phyloP scores from a whole-genome alignment of 106 monocot species.

The Dendrobium chrysotoxum region DNA sequence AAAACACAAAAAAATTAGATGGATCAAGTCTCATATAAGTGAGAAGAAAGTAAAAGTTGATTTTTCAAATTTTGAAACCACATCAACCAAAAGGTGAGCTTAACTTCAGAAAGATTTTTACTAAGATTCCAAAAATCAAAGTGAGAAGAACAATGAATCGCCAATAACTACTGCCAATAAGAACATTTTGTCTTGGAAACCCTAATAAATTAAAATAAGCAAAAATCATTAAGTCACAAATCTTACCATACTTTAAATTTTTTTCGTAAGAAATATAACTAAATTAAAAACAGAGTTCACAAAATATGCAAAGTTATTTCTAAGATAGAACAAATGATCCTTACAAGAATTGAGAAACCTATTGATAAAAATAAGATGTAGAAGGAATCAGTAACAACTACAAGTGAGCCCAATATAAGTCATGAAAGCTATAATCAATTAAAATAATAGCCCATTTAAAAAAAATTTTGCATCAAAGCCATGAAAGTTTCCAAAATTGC shows the following conservation, averaged over 20 bases:
- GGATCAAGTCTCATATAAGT: too few relatives aligned
- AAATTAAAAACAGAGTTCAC: not conserved
- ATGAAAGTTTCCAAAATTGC: too few relatives aligned
- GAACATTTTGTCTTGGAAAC: not conserved
- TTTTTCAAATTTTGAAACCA: not conserved
- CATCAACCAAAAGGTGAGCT: not conserved
- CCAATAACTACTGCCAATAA: not conserved
- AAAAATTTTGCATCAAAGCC: too few relatives aligned
- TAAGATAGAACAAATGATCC: not conserved
- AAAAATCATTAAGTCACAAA: too few relatives aligned
- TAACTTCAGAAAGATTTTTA: not conserved
- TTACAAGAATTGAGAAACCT: not conserved
- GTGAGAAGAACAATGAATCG: not conserved
- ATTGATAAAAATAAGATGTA: not conserved
- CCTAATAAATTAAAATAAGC: too few relatives aligned
- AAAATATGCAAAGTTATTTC: not conserved
- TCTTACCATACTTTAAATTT: too few relatives aligned
- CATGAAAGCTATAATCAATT: not conserved
- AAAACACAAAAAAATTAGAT: not conserved
- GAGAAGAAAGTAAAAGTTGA: not conserved
- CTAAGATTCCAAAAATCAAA: not conserved
- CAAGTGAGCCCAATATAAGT: not conserved
- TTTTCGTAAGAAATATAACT: not conserved
- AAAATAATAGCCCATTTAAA: not conserved
- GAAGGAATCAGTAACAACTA: not conserved